Conservation (phyloP, 164 flowering plant species). For the Taxillus chinensis region DNA sequence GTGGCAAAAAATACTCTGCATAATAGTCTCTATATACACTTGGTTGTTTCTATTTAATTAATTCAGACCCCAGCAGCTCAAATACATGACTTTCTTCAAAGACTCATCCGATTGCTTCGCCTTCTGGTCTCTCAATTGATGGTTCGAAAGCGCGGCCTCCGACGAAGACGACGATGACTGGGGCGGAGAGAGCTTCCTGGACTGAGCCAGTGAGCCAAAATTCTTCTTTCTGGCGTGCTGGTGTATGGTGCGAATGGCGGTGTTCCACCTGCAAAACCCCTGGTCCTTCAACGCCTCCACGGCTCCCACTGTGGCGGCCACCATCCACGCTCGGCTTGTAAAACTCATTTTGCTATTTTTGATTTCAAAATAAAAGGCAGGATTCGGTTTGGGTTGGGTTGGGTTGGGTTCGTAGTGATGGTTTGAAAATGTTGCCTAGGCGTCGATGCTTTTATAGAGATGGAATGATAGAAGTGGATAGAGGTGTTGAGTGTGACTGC, state of each 20-base stretch:
- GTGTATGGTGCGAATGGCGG: slow-evolving; percentile 12
- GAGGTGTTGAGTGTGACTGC: too few species aligned
- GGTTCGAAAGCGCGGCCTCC: neutral
- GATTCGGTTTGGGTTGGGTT: too few species aligned
- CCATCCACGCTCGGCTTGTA: slow-evolving; percentile 18
- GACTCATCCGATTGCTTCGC: slow-evolving; percentile 25
- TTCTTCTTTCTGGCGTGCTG: slow-evolving; percentile 14
- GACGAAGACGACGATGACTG: slow-evolving; percentile 6
- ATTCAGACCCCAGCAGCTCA: slow-evolving; percentile 53
- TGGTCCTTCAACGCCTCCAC: slow-evolving; percentile 27
- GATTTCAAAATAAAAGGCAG: too few species aligned
- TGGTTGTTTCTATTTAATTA: slow-evolving; percentile 1
- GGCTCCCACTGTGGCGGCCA: slow-evolving; percentile 18
- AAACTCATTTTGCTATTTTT: slow-evolving; percentile 15
- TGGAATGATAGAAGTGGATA: too few species aligned
- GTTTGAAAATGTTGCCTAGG: too few species aligned
- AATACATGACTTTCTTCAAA: slow-evolving; percentile 34
- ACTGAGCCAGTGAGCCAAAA: slow-evolving; percentile 9
- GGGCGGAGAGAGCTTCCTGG: neutral
- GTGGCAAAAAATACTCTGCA: too few species aligned
- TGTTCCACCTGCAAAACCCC: slow-evolving; percentile 23
- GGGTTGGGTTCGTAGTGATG: too few species aligned
- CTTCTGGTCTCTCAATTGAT: slow-evolving; percentile 7
- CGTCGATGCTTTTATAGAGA: too few species aligned
- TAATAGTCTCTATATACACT: too few species aligned